Percentiles rank a stretch among this genome's conserved stretches.
phyloP scores from a whole-genome alignment of 2,329 filamentous ascomycete species.

The Monosporascus sp. region DNA sequence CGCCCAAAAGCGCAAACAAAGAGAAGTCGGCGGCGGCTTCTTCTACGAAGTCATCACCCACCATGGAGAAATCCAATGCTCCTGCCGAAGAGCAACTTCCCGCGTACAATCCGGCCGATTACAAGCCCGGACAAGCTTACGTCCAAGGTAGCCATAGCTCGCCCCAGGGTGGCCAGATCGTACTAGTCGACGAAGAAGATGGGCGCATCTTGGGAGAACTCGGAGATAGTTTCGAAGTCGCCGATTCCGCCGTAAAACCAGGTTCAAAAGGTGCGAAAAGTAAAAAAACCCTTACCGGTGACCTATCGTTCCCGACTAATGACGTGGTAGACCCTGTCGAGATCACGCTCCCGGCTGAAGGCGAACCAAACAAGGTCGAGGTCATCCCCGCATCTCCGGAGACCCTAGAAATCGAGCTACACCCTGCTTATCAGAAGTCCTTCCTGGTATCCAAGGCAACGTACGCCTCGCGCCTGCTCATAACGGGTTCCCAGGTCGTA shows the following conservation, averaged over 20 bases:
- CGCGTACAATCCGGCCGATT: slow-evolving; percentile 77
- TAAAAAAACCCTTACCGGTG: background rate
- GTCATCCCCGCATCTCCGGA: slow-evolving; percentile 64
- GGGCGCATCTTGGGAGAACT: slow-evolving; percentile 93
- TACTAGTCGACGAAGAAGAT: slow-evolving; percentile 92
- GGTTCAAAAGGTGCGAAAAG: slow-evolving; percentile 77
- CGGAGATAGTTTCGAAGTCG: slow-evolving; percentile 71
- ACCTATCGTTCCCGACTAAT: slow-evolving; percentile 4
- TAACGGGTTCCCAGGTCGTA: slow-evolving; percentile 77
- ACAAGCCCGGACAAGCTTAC: slow-evolving; percentile 74
- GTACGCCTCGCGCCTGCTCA: slow-evolving; percentile 83
- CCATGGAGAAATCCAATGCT: slow-evolving; percentile 34
- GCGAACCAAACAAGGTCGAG: slow-evolving; percentile 54
- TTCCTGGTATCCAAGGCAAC: slow-evolving; percentile 81
- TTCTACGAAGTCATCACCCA: slow-evolving; percentile 19
- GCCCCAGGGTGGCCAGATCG: slow-evolving; percentile 67
- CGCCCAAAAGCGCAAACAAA: slow-evolving; percentile 41
- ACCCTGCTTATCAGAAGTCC: slow-evolving; percentile 89
- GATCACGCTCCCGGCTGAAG: slow-evolving; percentile 66
- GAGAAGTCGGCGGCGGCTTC: slow-evolving; percentile 16
- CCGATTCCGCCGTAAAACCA: slow-evolving; percentile 72
- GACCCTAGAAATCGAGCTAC: slow-evolving; percentile 71
- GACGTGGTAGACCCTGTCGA: slow-evolving; percentile 64
- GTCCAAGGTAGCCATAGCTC: slow-evolving; percentile 56
- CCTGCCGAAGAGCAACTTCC: slow-evolving; percentile 42